Percentiles rank a stretch among this genome's conserved stretches.
These are phyloP conservation scores for Penicillium frequentans DNA, from an alignment of 2,329 filamentous ascomycete species.

Conservation along the genomic window DNA sequence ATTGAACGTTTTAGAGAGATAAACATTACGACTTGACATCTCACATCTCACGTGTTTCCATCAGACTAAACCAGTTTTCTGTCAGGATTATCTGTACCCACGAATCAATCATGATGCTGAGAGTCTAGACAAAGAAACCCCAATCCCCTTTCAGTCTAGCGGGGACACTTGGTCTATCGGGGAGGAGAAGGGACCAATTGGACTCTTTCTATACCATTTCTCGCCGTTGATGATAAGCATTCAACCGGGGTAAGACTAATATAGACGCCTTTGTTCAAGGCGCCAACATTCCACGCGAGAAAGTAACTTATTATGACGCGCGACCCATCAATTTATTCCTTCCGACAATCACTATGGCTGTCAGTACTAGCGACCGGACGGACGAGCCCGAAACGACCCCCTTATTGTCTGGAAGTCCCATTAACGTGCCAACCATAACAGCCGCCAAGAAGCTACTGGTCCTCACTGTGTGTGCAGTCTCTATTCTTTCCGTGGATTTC, in stretches of 20 bases:
- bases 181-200: background rate
- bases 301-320: background rate
- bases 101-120: background rate
- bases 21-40: too few relatives aligned
- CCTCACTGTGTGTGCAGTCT: constrained; percentile 11
- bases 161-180: background rate
- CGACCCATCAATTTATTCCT: background rate
- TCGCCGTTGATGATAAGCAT: background rate
- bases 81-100: background rate
- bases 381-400: background rate
- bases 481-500: constrained; percentile 22
- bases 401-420: background rate
- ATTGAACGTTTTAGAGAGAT: background rate
- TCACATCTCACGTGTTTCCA: too few relatives aligned
- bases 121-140: background rate
- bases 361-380: background rate
- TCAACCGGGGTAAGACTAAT: background rate
- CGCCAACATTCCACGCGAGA: background rate
- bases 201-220: background rate
- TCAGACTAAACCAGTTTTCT: too few relatives aligned
- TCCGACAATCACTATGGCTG: background rate
- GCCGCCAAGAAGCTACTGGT: constrained; percentile 16
- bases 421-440: background rate
- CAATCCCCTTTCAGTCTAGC: background rate
- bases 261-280: background rate